Evolutionary conservation across 139 green algal species (phyloP).

Genomic region (Coccomyxa sp.): DNA sequence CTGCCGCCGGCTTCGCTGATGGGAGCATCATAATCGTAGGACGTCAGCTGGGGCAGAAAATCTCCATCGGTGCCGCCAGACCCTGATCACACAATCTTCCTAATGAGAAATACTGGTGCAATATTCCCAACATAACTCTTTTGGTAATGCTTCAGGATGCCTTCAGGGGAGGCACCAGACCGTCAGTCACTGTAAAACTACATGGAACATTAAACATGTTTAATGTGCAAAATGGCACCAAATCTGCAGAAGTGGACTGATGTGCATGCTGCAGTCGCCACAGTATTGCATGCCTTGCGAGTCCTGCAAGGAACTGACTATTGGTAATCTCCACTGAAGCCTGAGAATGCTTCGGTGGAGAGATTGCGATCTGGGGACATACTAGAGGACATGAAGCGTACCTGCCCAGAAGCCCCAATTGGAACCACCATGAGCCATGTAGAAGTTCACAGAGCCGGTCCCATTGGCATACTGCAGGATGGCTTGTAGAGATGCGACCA

Average conservation of each 20-base stretch:
- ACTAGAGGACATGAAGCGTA: background rate
- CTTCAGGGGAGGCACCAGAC: background rate
- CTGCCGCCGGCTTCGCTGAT: conserved; percentile 42
- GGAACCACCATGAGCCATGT: conserved; percentile 63
- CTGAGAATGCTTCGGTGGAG: too few species aligned
- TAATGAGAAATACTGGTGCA: background rate
- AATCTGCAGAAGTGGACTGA: too few species aligned
- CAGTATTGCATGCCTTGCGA: too few species aligned
- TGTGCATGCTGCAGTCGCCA: too few species aligned
- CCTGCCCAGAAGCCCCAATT: conserved; percentile 46
- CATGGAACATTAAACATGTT: too few species aligned
- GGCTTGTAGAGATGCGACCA: conserved; percentile 9
- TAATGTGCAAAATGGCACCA: too few species aligned
- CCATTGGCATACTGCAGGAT: conserved; percentile 41
- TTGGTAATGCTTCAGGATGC: background rate
- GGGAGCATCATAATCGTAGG: conserved; percentile 60
- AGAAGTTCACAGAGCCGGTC: conserved; percentile 52
- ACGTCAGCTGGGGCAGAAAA: conserved; percentile 42
- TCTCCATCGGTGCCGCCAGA: background rate
- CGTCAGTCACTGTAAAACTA: too few species aligned
- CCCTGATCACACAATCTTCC: background rate
- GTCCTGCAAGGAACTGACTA: too few species aligned
- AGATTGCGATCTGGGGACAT: too few species aligned
- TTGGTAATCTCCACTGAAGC: too few species aligned
- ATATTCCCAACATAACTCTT: background rate